Base-by-base conservation (phyloP, 352 stramenopile species). In the Globisporangium radiosum region DNA sequence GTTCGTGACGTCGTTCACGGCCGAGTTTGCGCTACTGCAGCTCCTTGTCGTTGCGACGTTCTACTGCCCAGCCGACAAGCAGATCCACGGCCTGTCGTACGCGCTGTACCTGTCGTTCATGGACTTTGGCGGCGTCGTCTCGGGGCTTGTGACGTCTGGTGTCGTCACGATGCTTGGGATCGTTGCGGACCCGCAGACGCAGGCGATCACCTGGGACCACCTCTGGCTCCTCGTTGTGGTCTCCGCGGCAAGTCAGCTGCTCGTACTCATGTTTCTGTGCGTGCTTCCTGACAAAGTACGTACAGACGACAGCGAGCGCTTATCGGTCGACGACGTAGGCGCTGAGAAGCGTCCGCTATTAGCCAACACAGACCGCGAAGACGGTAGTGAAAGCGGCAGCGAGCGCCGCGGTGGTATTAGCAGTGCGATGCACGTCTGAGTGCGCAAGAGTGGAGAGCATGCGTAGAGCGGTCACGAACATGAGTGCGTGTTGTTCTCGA, bases 51-150 rank as follows among this genome's bases (percentile, higher is more conserved):
- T 93, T 19, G 84, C 84, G n/a, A 93, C 84, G 7, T 90, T 74
- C 69, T 92, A 91, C 61, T 91, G 81, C 40, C 84, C 84, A 0
- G 55, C 70, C 8, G 65, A 72, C 54, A 68, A 61, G 1, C 71
- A 84, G 3, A 66, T 88, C 8, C 79, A 90, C 57, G 84, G 84
- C 3, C 67, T 93, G 37, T 88, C 84, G 50, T 93, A 93, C 63
- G 81, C 84, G 49, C 64, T 93, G 54, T 93, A 78, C 61, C 65
- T 93, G 44, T 91, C 81, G 11, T 90, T 90, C 59, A 93, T 93
- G 80, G 81, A 93, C 69, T 90, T 93, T 67, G 84, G 84, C 14
- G 84, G 81, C 36, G 81, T 92, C 36, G 59, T 90, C 2, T 91
- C 81, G 4, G 78, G 81, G 8, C 54, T 93, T 13, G 61, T 88